Base-by-base conservation (phyloP, 139 green algal genomes). In the Coccomyxa sp. region DNA sequence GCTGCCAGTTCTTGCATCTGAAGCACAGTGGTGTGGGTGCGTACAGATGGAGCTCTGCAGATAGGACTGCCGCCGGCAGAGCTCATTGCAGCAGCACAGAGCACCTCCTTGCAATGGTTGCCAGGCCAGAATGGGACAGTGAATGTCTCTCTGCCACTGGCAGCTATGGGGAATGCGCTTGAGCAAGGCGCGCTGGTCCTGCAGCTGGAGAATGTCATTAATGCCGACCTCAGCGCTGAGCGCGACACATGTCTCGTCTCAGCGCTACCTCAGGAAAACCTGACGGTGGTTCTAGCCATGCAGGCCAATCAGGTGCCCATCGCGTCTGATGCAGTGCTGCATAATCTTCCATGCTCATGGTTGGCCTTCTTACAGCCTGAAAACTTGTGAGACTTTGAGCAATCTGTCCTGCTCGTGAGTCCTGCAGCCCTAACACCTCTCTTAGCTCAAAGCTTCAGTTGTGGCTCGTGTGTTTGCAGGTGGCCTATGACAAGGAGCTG, bases 141-240 rank as follows among this genome's bases (percentile, higher is more conserved):
- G 55, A 70, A 27, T 33, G 31, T 75, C 38, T 79, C 39, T 8
- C 37, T 82, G 33, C 34, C 50, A 29, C 24, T 82, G 16, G 22
- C 75, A 39, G 68, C 27, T 22, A 31, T 35, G 9, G 6, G 35
- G 37, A n/a, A 14, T 55, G 38, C 31, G 16, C 72, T 79, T n/a
- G 22, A 31, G 1, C 2, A 10, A 7, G 72, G 73, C 2, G 79
- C 73, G 8, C 31, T 82, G 29, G 14, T 82, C 8, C 6, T 79
- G 31, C 69, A 27, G 22, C 18, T 82, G 8, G 36, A 27, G 31
- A 75, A 78, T 39, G 74, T 64, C 0, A 73, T 7, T 24, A 83
- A 83, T 41, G 79, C 79, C 10, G 79, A 83, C 31, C 24, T 83
- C 12, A 44, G 58, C 24, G 40, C 35, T 33, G 16, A 76, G 8